Evolutionary conservation across 2,329 filamentous ascomycete genomes (phyloP).

Genomic region (Myriosclerotinia curreyana): DNA sequence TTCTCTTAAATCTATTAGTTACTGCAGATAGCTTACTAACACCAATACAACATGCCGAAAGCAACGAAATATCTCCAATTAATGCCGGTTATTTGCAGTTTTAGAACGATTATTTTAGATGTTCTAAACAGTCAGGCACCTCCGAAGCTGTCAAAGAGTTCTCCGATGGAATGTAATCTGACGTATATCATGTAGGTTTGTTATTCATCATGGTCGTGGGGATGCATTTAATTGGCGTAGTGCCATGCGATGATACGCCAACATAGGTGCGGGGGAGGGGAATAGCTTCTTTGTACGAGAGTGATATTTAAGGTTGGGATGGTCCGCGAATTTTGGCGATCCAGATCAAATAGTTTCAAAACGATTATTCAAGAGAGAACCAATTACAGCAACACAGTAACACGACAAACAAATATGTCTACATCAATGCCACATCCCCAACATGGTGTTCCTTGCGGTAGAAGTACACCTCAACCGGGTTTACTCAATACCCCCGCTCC

Average conservation of each 20-base stretch:
- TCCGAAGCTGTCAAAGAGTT: neutral
- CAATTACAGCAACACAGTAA: neutral
- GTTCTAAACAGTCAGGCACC: neutral
- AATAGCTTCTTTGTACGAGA: neutral
- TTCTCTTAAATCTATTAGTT: neutral
- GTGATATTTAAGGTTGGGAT: neutral
- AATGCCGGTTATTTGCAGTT: neutral
- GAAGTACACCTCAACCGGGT: constrained; percentile 18
- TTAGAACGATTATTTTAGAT: neutral
- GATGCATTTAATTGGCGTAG: neutral
- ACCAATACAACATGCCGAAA: neutral
- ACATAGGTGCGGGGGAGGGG: neutral
- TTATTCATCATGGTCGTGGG: neutral
- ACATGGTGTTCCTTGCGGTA: constrained; percentile 9
- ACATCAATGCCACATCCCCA: constrained; percentile 5
- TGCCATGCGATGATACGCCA: neutral
- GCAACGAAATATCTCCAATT: neutral
- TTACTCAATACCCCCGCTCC: constrained; percentile 33
- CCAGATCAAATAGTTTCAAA: neutral
- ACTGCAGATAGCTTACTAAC: constrained; percentile 5
- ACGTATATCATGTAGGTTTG: neutral
- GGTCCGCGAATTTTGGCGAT: neutral
- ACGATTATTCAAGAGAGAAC: neutral
- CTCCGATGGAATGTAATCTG: neutral
- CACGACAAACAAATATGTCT: neutral